Conservation (phyloP, 306 rosid species). For the Medicago arabica region DNA sequence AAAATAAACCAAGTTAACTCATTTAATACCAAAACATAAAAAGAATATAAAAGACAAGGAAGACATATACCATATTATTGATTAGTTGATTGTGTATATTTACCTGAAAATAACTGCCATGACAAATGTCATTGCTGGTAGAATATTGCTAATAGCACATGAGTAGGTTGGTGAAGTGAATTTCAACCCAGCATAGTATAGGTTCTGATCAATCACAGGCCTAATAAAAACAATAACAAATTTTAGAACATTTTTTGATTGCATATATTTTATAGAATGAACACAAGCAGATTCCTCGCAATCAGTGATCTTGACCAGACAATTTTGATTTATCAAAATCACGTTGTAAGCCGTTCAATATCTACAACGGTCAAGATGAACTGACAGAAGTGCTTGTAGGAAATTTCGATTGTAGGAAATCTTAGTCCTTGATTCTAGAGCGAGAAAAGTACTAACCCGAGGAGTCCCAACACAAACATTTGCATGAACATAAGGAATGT, state of each 20-base stretch:
- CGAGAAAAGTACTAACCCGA: slow-evolving; percentile 64
- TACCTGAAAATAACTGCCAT: slow-evolving; percentile 90
- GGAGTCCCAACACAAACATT: slow-evolving; percentile 80
- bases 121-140: slow-evolving; percentile 91
- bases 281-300: too few relatives aligned
- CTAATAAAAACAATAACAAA: slow-evolving; percentile 43
- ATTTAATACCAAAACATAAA: slow-evolving; percentile 3
- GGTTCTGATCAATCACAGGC: slow-evolving; percentile 93
- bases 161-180: slow-evolving; percentile 89
- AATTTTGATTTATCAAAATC: too few relatives aligned
- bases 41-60: background rate
- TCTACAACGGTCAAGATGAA: background rate
- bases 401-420: background rate
- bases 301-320: too few relatives aligned
- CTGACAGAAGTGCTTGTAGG: background rate
- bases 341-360: background rate
- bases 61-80: background rate
- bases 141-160: slow-evolving; percentile 88
- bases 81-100: background rate
- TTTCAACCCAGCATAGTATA: slow-evolving; percentile 83
- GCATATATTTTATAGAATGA: too few relatives aligned
- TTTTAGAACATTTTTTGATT: background rate
- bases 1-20: slow-evolving; percentile 27
- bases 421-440: background rate
- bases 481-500: slow-evolving; percentile 71